These are phyloP conservation scores for Aspergillus haitiensis DNA, from an alignment of 495 filamentous ascomycete genomes.

Conservation along the genomic window DNA sequence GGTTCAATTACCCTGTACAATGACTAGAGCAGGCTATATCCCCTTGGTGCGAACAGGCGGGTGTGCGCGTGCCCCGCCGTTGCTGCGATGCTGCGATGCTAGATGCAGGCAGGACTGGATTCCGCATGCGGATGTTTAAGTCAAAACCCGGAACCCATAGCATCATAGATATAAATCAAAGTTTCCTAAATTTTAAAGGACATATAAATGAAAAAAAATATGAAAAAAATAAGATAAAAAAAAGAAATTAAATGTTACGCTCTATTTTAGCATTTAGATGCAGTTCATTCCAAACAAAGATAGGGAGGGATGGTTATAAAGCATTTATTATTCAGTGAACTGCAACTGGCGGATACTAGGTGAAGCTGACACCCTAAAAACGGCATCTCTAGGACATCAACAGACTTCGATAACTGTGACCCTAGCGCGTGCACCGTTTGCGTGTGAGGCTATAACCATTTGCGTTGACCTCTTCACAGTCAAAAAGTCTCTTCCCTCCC, in stretches of 20 bases:
- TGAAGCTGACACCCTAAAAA: background rate
- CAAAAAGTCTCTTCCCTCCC: conserved; percentile 32
- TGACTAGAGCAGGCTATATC: background rate
- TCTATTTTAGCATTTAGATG: too few species aligned
- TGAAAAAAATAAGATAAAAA: too few species aligned
- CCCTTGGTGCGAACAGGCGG: conserved; percentile 1
- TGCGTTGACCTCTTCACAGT: conserved; percentile 31
- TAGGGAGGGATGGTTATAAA: too few species aligned
- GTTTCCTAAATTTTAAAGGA: background rate
- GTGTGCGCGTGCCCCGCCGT: background rate
- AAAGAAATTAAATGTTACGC: too few species aligned
- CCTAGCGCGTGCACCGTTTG: conserved; percentile 46
- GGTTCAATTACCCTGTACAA: background rate
- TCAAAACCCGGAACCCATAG: background rate
- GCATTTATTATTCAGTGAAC: too few species aligned
- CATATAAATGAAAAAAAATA: background rate
- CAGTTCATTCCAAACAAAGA: too few species aligned
- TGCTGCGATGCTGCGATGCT: background rate
- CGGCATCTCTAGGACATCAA: background rate
- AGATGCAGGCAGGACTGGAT: background rate
- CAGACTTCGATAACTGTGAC: conserved; percentile 28
- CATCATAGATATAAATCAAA: background rate
- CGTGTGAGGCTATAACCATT: conserved; percentile 31
- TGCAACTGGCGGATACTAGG: background rate
- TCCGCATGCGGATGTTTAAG: background rate